A percentile compares a stretch with the other conserved stretches of the same genome.
These are phyloP conservation scores for Penicillium sp. DNA, from an alignment of 2,329 filamentous ascomycete genomes.

Conservation along the genomic window DNA sequence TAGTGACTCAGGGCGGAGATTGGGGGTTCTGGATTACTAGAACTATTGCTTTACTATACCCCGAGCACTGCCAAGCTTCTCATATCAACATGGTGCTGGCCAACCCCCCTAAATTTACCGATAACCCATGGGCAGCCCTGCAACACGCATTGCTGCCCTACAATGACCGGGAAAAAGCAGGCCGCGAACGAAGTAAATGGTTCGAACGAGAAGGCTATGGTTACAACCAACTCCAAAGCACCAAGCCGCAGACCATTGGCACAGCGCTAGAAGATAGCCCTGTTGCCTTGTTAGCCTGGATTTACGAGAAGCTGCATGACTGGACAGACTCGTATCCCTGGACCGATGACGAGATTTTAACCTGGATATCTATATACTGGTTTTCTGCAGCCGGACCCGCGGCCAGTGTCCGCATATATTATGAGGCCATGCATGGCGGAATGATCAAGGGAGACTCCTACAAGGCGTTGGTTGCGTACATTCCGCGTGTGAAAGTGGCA, in stretches of 20 bases:
- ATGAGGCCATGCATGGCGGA: slow-evolving; percentile 51
- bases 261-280: slow-evolving; percentile 69
- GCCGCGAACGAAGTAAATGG: slow-evolving; percentile 17
- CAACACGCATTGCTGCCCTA: slow-evolving; percentile 22
- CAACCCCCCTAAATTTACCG: slow-evolving; percentile 49
- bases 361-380: slow-evolving; percentile 71
- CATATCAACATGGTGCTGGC: slow-evolving; percentile 62
- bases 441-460: slow-evolving; percentile 8
- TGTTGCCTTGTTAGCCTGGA: slow-evolving; percentile 70
- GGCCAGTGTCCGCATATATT: slow-evolving; percentile 69
- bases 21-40: slow-evolving; percentile 67
- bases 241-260: slow-evolving; percentile 70
- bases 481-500: slow-evolving; percentile 19
- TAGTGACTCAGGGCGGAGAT: slow-evolving; percentile 62
- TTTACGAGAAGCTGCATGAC: slow-evolving; percentile 76
- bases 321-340: slow-evolving; percentile 73
- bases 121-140: slow-evolving; percentile 55
- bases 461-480: slow-evolving; percentile 9
- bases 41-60: slow-evolving; percentile 59
- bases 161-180: slow-evolving; percentile 15
- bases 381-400: slow-evolving; percentile 69
- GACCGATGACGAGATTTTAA: slow-evolving; percentile 73
- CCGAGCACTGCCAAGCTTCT: slow-evolving; percentile 55
- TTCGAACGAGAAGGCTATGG: slow-evolving; percentile 31
- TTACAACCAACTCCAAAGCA: slow-evolving; percentile 61